A percentile compares a stretch with the other conserved stretches of the same genome.
phyloP scores from a whole-genome alignment of 495 filamentous ascomycete species.

The Penicillium coprophilum region DNA sequence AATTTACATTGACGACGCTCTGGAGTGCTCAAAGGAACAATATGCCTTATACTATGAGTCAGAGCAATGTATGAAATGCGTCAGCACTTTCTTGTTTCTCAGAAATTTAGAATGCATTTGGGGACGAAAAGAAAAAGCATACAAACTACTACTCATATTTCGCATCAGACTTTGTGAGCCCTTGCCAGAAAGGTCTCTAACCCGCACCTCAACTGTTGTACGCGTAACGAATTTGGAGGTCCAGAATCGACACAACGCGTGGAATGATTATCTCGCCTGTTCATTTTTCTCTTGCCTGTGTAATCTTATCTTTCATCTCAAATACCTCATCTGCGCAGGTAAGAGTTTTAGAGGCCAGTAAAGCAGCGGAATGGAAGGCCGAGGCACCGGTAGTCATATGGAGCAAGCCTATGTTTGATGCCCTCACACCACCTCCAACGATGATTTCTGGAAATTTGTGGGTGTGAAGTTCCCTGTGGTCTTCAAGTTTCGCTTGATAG shows the following conservation, averaged over 20 bases:
- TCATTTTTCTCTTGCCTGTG: background rate
- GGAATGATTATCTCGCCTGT: background rate
- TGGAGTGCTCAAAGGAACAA: too few relatives aligned
- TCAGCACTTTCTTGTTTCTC: too few relatives aligned
- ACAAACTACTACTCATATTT: too few relatives aligned
- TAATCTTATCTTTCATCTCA: background rate
- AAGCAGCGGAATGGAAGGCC: slow-evolving; percentile 45
- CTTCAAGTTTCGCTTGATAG: background rate
- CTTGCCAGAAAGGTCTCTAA: too few relatives aligned
- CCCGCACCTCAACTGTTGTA: too few relatives aligned
- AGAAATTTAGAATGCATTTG: too few relatives aligned
- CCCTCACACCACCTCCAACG: slow-evolving; percentile 43
- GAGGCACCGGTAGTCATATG: slow-evolving; percentile 22
- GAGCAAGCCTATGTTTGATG: slow-evolving; percentile 34
- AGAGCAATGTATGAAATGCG: too few relatives aligned
- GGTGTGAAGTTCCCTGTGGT: too few relatives aligned
- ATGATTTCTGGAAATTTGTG: slow-evolving; percentile 26
- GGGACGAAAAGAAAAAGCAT: too few relatives aligned
- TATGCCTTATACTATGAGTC: too few relatives aligned
- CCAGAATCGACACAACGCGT: background rate
- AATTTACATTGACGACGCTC: slow-evolving; percentile 85
- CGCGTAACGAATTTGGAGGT: too few relatives aligned
- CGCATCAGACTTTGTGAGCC: too few relatives aligned
- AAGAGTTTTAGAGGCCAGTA: slow-evolving; percentile 4
- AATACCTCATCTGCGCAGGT: slow-evolving; percentile 3